Percentiles rank a stretch among this genome's conserved stretches.
Conservation (phyloP, 331 rosid species). For the Arachis monticola region DNA sequence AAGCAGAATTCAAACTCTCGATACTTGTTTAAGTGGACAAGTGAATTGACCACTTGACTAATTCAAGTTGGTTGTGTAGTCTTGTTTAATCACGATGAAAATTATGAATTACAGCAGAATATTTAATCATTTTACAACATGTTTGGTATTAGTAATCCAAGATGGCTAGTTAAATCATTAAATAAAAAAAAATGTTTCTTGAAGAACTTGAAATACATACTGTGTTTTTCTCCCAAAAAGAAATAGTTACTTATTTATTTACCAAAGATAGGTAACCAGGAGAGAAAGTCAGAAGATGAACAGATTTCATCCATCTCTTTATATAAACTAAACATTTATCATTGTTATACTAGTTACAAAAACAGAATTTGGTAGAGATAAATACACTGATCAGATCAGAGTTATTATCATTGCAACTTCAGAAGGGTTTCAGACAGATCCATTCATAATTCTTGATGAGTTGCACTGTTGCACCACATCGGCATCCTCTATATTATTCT, state of each 20-base stretch:
- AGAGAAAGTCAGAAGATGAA: too few species aligned
- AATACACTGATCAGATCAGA: conserved; percentile 12
- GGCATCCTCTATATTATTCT: conserved; percentile 50
- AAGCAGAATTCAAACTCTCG: too few species aligned
- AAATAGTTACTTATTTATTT: too few species aligned
- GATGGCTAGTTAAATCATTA: too few species aligned
- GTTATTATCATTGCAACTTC: conserved; percentile 30
- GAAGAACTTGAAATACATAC: too few species aligned
- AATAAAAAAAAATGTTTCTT: too few species aligned
- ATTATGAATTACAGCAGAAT: conserved; percentile 5
- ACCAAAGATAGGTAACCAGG: too few species aligned
- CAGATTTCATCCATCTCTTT: conserved; percentile 33
- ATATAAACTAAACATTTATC: background rate
- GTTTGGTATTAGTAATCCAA: too few species aligned
- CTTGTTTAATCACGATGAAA: conserved; percentile 12
- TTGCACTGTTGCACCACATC: background rate
- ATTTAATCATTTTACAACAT: background rate
- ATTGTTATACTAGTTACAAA: background rate
- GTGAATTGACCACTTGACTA: too few species aligned
- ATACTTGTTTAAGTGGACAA: too few species aligned
- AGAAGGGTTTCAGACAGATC: conserved; percentile 30
- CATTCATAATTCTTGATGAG: background rate
- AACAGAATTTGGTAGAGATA: conserved; percentile 6
- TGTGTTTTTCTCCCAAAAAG: too few species aligned
- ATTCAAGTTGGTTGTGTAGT: background rate